Evolutionary conservation across 805 yeast genomes (phyloP).

Genomic region (Phaffomyces antillensis): DNA sequence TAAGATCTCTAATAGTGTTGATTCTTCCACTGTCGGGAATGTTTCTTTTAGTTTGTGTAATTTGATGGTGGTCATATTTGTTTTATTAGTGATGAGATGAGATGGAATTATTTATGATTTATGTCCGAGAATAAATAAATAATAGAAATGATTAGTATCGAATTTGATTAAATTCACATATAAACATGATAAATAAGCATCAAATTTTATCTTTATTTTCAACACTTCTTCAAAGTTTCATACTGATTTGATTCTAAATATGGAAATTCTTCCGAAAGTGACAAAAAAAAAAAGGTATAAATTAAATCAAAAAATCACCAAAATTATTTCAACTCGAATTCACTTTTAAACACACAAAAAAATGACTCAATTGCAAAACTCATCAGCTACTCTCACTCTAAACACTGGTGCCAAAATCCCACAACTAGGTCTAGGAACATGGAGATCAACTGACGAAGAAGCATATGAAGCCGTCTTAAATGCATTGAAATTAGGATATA

Average conservation of each 20-base stretch:
- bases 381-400: slow-evolving; percentile 17
- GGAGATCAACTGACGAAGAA: slow-evolving; percentile 31
- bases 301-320: too few species aligned
- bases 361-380: slow-evolving; percentile 5
- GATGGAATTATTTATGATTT: background rate
- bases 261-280: too few species aligned
- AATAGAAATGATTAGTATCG: too few species aligned
- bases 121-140: background rate
- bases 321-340: slow-evolving; percentile 14
- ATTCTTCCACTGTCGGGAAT: slow-evolving; percentile 39
- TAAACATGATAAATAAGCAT: too few species aligned
- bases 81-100: background rate
- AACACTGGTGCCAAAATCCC: slow-evolving; percentile 49
- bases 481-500: slow-evolving; percentile 36
- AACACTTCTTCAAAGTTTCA: too few species aligned
- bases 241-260: too few species aligned
- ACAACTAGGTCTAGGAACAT: slow-evolving; percentile 46
- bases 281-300: too few species aligned
- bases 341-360: background rate
- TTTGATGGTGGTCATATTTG: slow-evolving; percentile 31
- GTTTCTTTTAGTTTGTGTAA: slow-evolving; percentile 27
- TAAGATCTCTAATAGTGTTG: slow-evolving; percentile 42
- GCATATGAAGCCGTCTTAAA: slow-evolving; percentile 14
- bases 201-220: too few species aligned
- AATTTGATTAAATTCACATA: too few species aligned